phyloP scores from a whole-genome alignment of 163 green algal genomes.

The Dunaliella salina region DNA sequence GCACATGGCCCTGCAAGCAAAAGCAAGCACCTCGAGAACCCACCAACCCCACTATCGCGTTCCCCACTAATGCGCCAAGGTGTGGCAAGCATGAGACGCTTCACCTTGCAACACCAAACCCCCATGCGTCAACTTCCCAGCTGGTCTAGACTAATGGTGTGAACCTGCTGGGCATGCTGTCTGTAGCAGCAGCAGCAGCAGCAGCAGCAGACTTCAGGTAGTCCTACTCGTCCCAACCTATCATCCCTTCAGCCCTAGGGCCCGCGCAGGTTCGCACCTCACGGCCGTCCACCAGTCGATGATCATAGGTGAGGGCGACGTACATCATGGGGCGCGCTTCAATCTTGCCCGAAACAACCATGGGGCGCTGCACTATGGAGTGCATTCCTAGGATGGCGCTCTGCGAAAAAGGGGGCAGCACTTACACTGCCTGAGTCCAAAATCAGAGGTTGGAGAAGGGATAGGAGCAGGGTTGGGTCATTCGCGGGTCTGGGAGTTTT shows the following conservation, averaged over 20 bases:
- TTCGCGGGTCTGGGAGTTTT: no score
- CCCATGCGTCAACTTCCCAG: background rate
- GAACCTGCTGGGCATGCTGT: background rate
- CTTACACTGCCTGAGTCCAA: background rate
- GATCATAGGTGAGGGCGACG: conserved; percentile 97
- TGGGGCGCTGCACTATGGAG: conserved; percentile 70
- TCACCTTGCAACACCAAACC: background rate
- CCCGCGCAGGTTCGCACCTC: conserved; percentile 7
- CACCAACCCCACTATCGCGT: no score
- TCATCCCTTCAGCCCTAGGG: background rate
- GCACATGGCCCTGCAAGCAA: no score
- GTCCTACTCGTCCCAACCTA: background rate
- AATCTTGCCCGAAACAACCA: conserved; percentile 59
- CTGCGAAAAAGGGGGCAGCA: conserved; percentile 31
- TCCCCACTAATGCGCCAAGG: no score
- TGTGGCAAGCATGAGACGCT: background rate
- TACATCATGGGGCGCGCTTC: conserved; percentile 97
- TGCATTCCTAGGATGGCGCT: conserved; percentile 99
- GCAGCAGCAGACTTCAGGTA: background rate
- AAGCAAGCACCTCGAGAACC: no score
- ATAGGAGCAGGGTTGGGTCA: conserved; percentile 14
- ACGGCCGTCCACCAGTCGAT: conserved; percentile 56
- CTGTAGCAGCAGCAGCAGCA: background rate
- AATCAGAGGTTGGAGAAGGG: background rate
- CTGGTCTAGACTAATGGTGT: background rate